Evolutionary conservation across 345 rosid species (phyloP), one percentile per base, ranked within the genome.

Genomic region (Gossypium ekmanianum): DNA sequence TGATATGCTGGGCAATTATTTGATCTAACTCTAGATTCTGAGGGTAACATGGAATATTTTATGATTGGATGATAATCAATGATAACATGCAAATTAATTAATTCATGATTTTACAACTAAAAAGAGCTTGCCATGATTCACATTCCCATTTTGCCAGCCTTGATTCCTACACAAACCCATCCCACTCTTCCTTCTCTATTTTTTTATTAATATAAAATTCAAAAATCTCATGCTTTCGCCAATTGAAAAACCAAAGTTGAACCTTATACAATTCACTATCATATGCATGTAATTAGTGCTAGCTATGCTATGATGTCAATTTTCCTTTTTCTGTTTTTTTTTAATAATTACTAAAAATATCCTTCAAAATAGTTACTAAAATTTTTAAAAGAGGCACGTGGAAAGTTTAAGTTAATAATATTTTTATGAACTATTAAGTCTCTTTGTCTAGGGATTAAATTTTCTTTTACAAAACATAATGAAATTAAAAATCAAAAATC

Each of bases 91-190:
- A 51, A 50, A 14, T 56, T 18, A 18, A 18, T 56, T 56, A 56
- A 7, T n/a, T 18, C 11, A 9, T 51, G 73, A 50, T 72, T 56
- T 72, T 73, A 73, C 76, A 73, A 73, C 76, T 58, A 73, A 61
- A 73, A 73, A 73, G 76, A 58, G 68, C 55, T 73, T 45, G 24
- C 24, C 14, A 44, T 73, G 68, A 73, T 73, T 61, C 67, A 56
- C 61, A 52, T 69, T 69, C 26, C 61, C 73, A 22, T 22, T 51
- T 69, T 9, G 61, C 59, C 73, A 69, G 73, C 56, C 72, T 68
- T 68, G 72, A 13, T 68, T 68, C 72, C 56, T 13, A 69, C 73
- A 51, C 73, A 69, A 69, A 68, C 45, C 8, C 11, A 69, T 27
- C 59, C 45, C 58, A 3, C 39, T 7, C 10, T 67, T 22, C 22